Conservation (phyloP, 2,329 filamentous ascomycete species). For the Cylindrodendrum hubeiense region DNA sequence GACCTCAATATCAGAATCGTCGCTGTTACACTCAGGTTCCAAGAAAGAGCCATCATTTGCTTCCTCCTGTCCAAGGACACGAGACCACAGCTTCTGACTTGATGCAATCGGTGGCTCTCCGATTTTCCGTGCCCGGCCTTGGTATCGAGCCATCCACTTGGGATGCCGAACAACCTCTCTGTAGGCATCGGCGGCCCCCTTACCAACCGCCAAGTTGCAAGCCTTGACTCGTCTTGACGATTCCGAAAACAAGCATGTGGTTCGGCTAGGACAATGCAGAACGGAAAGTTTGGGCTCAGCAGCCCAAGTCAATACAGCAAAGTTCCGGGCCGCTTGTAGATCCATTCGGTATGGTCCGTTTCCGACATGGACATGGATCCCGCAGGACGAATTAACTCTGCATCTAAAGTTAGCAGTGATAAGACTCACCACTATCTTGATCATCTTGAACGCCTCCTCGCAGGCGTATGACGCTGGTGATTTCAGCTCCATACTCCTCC, state of each 20-base stretch:
- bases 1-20: conserved; percentile 32
- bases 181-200: conserved; percentile 13
- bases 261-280: conserved; percentile 51
- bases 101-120: conserved; percentile 37
- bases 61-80: not conserved
- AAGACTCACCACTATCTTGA: conserved; percentile 47
- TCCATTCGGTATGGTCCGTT: conserved; percentile 48
- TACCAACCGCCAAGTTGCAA: conserved; percentile 13
- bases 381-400: conserved; percentile 49
- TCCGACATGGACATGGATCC: conserved; percentile 54
- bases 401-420: conserved; percentile 47
- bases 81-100: not conserved
- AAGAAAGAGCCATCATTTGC: not conserved
- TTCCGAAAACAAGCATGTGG: conserved; percentile 10
- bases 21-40: conserved; percentile 23
- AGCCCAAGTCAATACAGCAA: conserved; percentile 51
- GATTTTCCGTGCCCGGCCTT: conserved; percentile 41
- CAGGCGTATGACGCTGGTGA: conserved; percentile 48
- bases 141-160: conserved; percentile 25
- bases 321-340: conserved; percentile 43
- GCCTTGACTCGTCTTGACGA: conserved; percentile 27
- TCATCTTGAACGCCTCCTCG: conserved; percentile 43
- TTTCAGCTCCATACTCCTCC: conserved; percentile 42
- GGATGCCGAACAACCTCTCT: not conserved
- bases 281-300: conserved; percentile 51